Conservation (phyloP, 2,329 filamentous ascomycete genomes). For the Scleromitrula shiraiana region DNA sequence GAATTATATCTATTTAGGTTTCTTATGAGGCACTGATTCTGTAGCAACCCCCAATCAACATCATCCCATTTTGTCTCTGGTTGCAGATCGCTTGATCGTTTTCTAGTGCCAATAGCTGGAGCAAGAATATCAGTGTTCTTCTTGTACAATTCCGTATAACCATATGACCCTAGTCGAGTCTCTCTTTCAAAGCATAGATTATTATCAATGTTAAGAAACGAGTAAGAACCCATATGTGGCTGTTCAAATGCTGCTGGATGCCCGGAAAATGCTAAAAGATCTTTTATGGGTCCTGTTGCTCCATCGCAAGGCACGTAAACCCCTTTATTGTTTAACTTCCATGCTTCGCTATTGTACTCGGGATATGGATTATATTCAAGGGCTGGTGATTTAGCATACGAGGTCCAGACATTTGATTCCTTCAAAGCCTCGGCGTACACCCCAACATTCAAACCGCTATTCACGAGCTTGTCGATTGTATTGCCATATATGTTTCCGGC, state of each 20-base stretch:
- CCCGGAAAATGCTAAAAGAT: conserved; percentile 57
- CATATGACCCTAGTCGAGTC: conserved; percentile 61
- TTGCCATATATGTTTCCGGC: conserved; percentile 50
- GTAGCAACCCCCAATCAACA: conserved; percentile 64
- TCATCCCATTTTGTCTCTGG: conserved; percentile 46
- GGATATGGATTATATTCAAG: conserved; percentile 64
- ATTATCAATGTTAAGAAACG: conserved; percentile 50
- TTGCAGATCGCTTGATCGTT: not conserved
- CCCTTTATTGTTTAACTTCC: conserved; percentile 49
- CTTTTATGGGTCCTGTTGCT: conserved; percentile 43
- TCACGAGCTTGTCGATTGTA: conserved; percentile 41
- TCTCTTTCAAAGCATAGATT: conserved; percentile 61
- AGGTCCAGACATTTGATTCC: conserved; percentile 30
- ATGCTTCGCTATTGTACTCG: conserved; percentile 55
- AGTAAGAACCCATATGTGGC: conserved; percentile 55
- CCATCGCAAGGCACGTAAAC: conserved; percentile 57
- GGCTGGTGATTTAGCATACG: conserved; percentile 40
- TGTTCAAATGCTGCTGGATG: conserved; percentile 50
- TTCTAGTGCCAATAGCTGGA: too few relatives aligned
- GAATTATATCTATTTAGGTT: conserved; percentile 51
- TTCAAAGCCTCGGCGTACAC: conserved; percentile 27
- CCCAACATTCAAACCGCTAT: conserved; percentile 28
- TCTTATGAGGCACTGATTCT: conserved; percentile 54
- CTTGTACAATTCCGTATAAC: conserved; percentile 37
- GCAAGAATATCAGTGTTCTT: too few relatives aligned